Percentiles rank a stretch among this genome's conserved stretches.
Evolutionary conservation across 441 rosid genomes (phyloP).

Genomic region (Theobroma grandiflorum): DNA sequence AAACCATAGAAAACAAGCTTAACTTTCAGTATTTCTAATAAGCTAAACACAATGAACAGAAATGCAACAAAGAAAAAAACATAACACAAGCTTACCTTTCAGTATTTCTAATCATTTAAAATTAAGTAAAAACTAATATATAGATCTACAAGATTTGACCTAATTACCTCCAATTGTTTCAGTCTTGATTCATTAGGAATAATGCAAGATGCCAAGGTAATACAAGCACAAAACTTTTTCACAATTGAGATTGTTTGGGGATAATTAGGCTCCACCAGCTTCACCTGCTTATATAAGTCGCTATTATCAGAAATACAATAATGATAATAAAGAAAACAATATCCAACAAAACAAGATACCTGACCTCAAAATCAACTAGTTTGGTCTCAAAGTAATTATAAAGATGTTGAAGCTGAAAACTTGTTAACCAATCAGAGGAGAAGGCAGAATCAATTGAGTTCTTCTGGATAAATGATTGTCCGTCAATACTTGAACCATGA

Average conservation of each 20-base stretch:
- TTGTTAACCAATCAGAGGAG: conserved; percentile 35
- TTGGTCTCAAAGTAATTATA: conserved; percentile 66
- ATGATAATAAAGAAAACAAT: conserved; percentile 21
- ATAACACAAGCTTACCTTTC: neutral
- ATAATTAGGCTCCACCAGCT: conserved; percentile 47
- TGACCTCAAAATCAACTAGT: conserved; percentile 70
- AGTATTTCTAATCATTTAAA: conserved; percentile 7
- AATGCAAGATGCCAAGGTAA: conserved; percentile 61
- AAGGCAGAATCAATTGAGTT: conserved; percentile 44
- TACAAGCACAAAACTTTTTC: conserved; percentile 65
- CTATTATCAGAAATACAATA: conserved; percentile 33
- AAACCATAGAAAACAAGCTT: no score
- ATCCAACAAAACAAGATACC: conserved; percentile 31
- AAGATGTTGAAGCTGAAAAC: conserved; percentile 57
- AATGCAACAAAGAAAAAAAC: neutral
- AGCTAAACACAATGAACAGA: neutral
- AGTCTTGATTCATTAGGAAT: conserved; percentile 72
- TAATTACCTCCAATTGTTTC: conserved; percentile 84
- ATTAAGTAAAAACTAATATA: neutral
- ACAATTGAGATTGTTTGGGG: conserved; percentile 52
- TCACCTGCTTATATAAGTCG: conserved; percentile 60
- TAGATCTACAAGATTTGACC: conserved; percentile 27
- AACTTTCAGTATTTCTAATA: no score
- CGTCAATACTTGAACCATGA: conserved; percentile 45
- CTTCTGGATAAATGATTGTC: conserved; percentile 42